These are phyloP conservation scores for Phoma sp. DNA, from an alignment of 2,329 filamentous ascomycete species.

Conservation along the genomic window DNA sequence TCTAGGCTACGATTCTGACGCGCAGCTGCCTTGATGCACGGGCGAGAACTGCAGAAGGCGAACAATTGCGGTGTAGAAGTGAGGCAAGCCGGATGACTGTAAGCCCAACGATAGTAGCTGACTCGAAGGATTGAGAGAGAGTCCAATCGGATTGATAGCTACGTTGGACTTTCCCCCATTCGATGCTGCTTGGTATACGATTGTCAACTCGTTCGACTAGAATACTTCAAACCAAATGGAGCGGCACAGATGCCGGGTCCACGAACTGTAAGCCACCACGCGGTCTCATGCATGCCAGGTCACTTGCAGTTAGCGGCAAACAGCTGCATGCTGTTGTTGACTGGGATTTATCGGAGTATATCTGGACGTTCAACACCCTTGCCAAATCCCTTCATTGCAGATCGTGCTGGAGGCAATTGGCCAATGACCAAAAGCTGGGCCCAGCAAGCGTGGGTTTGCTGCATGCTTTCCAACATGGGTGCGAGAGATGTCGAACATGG, in stretches of 20 bases:
- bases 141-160: constrained; percentile 4
- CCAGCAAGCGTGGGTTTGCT: background rate
- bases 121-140: background rate
- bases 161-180: constrained; percentile 5
- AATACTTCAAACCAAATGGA: constrained; percentile 1
- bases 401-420: background rate
- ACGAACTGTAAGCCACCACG: constrained; percentile 15
- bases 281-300: constrained; percentile 10
- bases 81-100: constrained; percentile 9
- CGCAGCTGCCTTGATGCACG: background rate
- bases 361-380: constrained; percentile 1
- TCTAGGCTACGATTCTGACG: background rate
- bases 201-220: background rate
- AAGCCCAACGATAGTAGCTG: constrained; percentile 7
- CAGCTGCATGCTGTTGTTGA: constrained; percentile 3
- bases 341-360: constrained; percentile 16
- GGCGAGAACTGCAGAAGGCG: background rate
- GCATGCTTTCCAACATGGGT: background rate
- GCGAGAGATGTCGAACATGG: constrained; percentile 2
- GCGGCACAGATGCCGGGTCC: constrained; percentile 13
- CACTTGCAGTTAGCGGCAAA: constrained; percentile 10
- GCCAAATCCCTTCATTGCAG: background rate
- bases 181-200: background rate
- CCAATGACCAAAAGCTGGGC: constrained; percentile 2
- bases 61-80: constrained; percentile 15